These are phyloP conservation scores for Brassica incana DNA, from an alignment of 345 rosid species.

Conservation along the genomic window DNA sequence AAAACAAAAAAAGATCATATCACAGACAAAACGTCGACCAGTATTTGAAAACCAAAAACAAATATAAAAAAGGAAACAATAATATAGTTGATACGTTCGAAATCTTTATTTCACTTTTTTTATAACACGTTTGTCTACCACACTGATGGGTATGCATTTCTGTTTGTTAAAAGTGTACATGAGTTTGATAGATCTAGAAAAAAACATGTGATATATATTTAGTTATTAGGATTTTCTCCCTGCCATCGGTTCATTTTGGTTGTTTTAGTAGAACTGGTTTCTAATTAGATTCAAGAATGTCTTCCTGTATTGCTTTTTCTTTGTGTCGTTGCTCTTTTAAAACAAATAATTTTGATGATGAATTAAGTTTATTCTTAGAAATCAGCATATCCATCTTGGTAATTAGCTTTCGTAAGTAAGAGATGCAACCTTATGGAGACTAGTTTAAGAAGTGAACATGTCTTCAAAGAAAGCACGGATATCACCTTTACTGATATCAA, in stretches of 20 bases:
- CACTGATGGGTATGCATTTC: not conserved
- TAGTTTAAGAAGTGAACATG: conserved; percentile 42
- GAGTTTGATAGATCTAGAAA: not conserved
- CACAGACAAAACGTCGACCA: conserved; percentile 15
- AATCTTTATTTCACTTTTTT: conserved; percentile 14
- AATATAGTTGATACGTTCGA: not conserved
- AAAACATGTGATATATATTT: not conserved
- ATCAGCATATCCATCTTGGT: not conserved
- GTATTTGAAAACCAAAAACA: not conserved
- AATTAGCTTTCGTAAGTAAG: not conserved
- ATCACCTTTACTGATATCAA: conserved; percentile 59
- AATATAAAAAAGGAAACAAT: not conserved
- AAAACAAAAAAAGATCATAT: not conserved
- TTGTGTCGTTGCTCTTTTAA: not conserved
- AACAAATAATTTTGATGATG: not conserved
- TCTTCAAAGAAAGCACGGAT: conserved; percentile 60
- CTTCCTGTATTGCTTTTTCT: not conserved
- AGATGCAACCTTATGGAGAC: not conserved
- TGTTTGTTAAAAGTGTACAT: not conserved
- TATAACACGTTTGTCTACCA: not conserved
- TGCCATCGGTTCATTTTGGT: not conserved
- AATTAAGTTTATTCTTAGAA: not conserved
- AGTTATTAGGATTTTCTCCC: not conserved
- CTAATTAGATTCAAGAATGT: not conserved
- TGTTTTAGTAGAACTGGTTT: no score